phyloP scores from a whole-genome alignment of 2,329 filamentous ascomycete genomes.

The Fusarium incarnatum region DNA sequence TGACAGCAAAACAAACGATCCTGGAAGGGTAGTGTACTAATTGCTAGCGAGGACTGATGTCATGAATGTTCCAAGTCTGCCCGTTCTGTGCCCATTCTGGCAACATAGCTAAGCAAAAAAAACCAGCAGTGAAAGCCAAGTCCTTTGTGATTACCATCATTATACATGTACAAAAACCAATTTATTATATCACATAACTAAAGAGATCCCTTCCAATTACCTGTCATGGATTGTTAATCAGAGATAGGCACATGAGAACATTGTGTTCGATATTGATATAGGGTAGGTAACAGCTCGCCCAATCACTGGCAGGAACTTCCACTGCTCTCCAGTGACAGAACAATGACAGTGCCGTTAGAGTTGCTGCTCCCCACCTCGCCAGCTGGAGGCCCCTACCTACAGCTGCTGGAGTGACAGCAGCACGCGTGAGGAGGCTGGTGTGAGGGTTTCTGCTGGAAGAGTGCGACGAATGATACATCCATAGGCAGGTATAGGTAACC shows the following conservation, averaged over 20 bases:
- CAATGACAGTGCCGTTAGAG: constrained; percentile 32
- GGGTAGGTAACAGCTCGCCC: neutral
- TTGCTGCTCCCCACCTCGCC: constrained; percentile 41
- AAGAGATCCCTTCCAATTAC: neutral
- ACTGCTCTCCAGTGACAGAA: neutral
- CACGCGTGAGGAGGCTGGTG: no score
- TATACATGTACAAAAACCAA: no score
- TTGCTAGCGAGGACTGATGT: constrained; percentile 23
- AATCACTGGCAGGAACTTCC: neutral
- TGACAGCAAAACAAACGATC: neutral
- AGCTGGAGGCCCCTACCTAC: neutral
- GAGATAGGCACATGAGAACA: neutral
- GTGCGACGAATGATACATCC: neutral
- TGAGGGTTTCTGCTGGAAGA: neutral
- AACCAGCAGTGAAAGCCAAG: neutral
- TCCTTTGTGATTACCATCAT: neutral
- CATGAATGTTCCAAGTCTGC: constrained; percentile 6
- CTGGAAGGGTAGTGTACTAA: neutral
- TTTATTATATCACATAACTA: neutral
- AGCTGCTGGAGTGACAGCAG: neutral
- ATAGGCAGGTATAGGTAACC: no score
- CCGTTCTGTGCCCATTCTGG: neutral
- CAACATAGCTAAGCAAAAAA: neutral
- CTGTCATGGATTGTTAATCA: neutral
- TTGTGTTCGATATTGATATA: neutral